Conservation (phyloP, 441 rosid genomes). For the Croton setiger region DNA sequence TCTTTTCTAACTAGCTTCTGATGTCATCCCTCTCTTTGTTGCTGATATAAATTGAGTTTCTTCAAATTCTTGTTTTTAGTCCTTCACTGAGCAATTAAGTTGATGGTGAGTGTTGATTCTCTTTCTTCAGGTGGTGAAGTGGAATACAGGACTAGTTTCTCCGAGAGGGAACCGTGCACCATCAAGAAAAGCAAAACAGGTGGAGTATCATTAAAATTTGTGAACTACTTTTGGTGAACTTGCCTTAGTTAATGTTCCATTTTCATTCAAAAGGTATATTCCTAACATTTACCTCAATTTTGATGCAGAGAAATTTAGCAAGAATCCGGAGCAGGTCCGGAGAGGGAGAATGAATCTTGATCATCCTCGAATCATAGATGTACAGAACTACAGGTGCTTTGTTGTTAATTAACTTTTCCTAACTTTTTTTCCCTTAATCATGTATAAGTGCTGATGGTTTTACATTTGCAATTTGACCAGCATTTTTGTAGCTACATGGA, state of each 20-base stretch:
- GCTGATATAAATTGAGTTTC: constrained; percentile 2
- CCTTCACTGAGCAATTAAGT: background rate
- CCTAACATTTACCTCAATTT: background rate
- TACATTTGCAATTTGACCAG: constrained; percentile 42
- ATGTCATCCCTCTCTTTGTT: constrained; percentile 7
- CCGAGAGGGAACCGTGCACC: constrained; percentile 81
- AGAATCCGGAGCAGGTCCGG: constrained; percentile 63
- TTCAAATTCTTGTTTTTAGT: background rate
- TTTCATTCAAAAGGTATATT: background rate
- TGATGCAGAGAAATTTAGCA: constrained; percentile 63
- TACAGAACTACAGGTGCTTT: constrained; percentile 79
- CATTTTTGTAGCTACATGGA: constrained; percentile 90
- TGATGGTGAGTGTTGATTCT: constrained; percentile 15
- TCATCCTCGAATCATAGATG: constrained; percentile 88
- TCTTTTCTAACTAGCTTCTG: constrained; percentile 12
- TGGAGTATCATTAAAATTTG: constrained; percentile 18
- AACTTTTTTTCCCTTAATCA: constrained; percentile 1
- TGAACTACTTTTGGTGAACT: background rate
- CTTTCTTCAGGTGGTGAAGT: constrained; percentile 58
- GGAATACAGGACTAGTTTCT: constrained; percentile 72
- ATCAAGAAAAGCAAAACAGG: constrained; percentile 84
- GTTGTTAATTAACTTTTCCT: background rate
- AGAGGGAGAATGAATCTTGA: constrained; percentile 81
- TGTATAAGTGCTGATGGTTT: constrained; percentile 15
- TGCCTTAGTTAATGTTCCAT: background rate